These are phyloP conservation scores for Alternaria burnsii DNA, from an alignment of 2,329 filamentous ascomycete genomes.

Conservation along the genomic window DNA sequence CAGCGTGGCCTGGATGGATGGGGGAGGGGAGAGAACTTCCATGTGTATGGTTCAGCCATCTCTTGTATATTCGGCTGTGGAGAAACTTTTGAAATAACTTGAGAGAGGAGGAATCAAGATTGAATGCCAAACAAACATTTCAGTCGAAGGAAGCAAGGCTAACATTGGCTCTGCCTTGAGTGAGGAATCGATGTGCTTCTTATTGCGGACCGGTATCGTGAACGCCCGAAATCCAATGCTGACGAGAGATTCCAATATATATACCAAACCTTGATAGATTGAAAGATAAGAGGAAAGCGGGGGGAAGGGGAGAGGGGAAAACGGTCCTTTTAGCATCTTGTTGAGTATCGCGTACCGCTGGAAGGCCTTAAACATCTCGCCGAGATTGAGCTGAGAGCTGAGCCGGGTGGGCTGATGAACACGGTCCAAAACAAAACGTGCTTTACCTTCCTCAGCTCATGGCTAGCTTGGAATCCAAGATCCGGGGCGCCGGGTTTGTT, in stretches of 20 bases:
- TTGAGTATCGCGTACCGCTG: background rate
- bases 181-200: background rate
- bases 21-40: background rate
- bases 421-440: background rate
- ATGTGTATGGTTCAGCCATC: slow-evolving; percentile 1
- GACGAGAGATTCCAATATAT: background rate
- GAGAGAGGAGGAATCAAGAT: background rate
- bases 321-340: background rate
- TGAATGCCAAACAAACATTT: slow-evolving; percentile 1
- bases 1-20: slow-evolving; percentile 3
- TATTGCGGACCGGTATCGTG: background rate
- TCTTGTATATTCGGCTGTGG: slow-evolving; percentile 10
- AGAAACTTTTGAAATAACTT: background rate
- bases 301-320: background rate
- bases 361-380: background rate
- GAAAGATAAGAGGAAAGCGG: background rate
- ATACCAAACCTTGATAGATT: background rate
- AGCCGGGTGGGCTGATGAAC: background rate
- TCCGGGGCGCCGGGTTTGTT: background rate
- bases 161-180: background rate
- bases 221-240: background rate
- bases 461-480: background rate
- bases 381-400: background rate
- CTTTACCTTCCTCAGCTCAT: slow-evolving; percentile 3
- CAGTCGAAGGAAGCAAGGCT: background rate